Evolutionary conservation across 1,284 basidiomycete species (phyloP).

Genomic region (Sporisorium sorghi): DNA sequence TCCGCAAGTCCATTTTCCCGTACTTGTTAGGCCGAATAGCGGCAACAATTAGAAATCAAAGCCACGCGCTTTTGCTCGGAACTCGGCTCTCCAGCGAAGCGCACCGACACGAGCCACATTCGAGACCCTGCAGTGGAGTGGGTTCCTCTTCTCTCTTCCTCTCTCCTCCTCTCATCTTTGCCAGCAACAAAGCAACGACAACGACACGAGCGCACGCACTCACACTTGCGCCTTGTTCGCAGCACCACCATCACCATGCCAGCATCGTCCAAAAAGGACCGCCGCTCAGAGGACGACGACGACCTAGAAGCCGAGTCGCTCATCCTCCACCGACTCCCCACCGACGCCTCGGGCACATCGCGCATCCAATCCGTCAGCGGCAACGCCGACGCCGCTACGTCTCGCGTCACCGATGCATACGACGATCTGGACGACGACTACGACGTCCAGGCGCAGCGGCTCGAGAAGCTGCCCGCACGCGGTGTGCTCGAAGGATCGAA

Average conservation of each 20-base stretch:
- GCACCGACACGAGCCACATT: not conserved
- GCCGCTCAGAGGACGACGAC: constrained; percentile 33
- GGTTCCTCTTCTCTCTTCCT: too few species aligned
- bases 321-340: constrained; percentile 47
- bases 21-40: too few species aligned
- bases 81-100: not conserved
- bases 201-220: too few species aligned
- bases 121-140: constrained; percentile 16
- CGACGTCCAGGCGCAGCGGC: constrained; percentile 19
- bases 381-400: not conserved
- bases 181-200: not conserved
- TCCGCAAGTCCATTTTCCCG: constrained; percentile 1
- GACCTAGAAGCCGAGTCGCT: constrained; percentile 55
- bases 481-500: constrained; percentile 49
- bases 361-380: constrained; percentile 28
- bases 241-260: constrained; percentile 12
- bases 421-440: constrained; percentile 46
- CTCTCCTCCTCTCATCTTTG: not conserved
- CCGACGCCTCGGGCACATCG: constrained; percentile 33
- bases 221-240: not conserved
- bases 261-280: constrained; percentile 22
- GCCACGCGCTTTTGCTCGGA: not conserved
- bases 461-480: constrained; percentile 37
- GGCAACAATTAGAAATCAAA: too few species aligned
- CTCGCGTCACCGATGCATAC: constrained; percentile 46